Conservation (phyloP, 192 early-diverging fungal genomes). For the Backusella mclennaniae region DNA sequence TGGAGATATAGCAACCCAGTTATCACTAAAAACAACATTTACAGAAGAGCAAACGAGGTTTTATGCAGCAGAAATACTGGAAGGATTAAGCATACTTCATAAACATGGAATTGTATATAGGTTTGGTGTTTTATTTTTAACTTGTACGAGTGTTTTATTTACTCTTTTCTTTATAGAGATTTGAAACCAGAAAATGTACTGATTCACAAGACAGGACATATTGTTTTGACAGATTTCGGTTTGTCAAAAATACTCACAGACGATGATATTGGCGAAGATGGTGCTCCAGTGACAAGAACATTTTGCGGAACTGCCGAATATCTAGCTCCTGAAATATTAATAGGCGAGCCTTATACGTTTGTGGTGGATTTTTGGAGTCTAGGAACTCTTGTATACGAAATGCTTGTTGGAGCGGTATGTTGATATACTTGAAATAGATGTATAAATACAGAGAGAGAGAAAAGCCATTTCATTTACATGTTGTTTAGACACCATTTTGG, state of each 20-base stretch:
- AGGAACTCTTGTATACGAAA: constrained; percentile 76
- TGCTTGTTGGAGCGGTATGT: constrained; percentile 58
- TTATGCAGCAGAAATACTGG: constrained; percentile 70
- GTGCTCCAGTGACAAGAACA: constrained; percentile 62
- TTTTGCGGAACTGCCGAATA: constrained; percentile 91
- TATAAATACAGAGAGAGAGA: background rate
- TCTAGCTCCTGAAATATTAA: constrained; percentile 83
- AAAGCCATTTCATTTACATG: background rate
- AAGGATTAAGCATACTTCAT: constrained; percentile 70
- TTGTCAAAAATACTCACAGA: constrained; percentile 57
- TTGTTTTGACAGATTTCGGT: constrained; percentile 77
- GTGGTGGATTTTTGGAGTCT: constrained; percentile 83
- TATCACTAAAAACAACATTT: constrained; percentile 65
- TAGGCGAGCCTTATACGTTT: constrained; percentile 69
- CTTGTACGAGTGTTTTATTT: background rate
- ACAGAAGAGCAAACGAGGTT: constrained; percentile 62
- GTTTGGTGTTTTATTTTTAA: background rate
- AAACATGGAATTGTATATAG: constrained; percentile 65
- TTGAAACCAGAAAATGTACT: constrained; percentile 74
- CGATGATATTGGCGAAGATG: constrained; percentile 37
- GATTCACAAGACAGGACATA: constrained; percentile 67
- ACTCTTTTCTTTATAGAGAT: constrained; percentile 39
- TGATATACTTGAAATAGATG: background rate
- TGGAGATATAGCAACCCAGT: constrained; percentile 77
- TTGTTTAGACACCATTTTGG: constrained; percentile 55